Conservation (phyloP, 331 rosid species). For the Quercus lobata region DNA sequence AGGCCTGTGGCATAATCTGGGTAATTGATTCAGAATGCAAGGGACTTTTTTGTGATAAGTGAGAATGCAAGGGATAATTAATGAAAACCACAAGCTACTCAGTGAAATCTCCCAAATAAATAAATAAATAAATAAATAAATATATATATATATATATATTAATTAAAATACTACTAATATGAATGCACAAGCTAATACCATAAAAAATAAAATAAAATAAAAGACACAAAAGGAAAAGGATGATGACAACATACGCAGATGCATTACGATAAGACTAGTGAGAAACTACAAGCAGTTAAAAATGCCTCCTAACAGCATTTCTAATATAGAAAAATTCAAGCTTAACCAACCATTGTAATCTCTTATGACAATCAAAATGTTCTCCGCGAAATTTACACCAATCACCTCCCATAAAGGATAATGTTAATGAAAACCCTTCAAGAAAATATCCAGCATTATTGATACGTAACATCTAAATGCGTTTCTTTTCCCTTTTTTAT, state of each 20-base stretch:
- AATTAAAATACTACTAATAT: no score
- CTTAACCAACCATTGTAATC: background rate
- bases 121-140: no score
- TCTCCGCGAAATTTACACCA: background rate
- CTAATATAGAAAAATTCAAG: background rate
- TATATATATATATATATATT: no score
- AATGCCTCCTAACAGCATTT: background rate
- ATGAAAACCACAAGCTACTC: no score
- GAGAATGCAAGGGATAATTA: no score
- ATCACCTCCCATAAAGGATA: background rate
- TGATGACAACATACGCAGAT: no score
- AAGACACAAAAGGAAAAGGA: no score
- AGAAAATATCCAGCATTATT: background rate
- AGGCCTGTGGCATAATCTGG: background rate
- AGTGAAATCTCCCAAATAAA: no score
- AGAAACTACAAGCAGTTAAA: background rate
- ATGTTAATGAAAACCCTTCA: background rate
- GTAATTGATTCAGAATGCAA: background rate
- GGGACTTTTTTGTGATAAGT: background rate
- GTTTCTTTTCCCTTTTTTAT: background rate
- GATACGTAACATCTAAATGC: background rate
- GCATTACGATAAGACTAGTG: background rate
- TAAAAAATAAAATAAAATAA: accelerated
- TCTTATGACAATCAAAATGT: background rate
- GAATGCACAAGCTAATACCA: no score